Conservation (phyloP, 768 basidiomycete genomes). For the Dioszegia aurantiaca region DNA sequence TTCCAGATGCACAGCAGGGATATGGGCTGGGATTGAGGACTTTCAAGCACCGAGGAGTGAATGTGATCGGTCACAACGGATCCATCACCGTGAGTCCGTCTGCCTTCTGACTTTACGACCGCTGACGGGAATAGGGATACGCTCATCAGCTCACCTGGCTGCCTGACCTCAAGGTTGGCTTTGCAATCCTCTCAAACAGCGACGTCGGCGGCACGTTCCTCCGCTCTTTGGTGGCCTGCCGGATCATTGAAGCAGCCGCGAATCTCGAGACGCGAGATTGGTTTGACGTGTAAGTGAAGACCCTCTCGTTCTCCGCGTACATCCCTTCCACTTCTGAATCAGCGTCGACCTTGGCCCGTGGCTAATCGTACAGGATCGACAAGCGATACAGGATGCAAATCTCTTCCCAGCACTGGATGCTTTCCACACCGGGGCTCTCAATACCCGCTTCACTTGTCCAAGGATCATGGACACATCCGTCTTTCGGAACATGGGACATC, state of each 20-base stretch:
- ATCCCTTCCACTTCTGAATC: too few species aligned
- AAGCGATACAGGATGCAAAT: neutral
- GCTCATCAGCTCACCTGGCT: constrained; percentile 12
- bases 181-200: constrained; percentile 8
- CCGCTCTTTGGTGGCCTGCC: constrained; percentile 3
- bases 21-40: constrained; percentile 13
- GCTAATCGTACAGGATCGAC: too few species aligned
- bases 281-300: constrained; percentile 1
- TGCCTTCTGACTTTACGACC: neutral
- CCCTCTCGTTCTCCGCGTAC: neutral
- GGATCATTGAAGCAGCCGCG: constrained; percentile 4
- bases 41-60: constrained; percentile 5
- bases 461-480: constrained; percentile 2
- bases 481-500: constrained; percentile 12
- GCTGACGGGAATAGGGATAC: constrained; percentile 1
- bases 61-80: constrained; percentile 7
- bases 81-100: constrained; percentile 1
- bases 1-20: constrained; percentile 8
- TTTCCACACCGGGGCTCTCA: neutral
- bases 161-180: constrained; percentile 6
- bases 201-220: constrained; percentile 9
- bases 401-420: constrained; percentile 7
- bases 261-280: constrained; percentile 10
- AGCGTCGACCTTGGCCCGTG: too few species aligned
- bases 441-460: neutral